These are phyloP conservation scores for Fraxinus platypoda DNA, from an alignment of 305 asterid genomes.

Conservation along the genomic window DNA sequence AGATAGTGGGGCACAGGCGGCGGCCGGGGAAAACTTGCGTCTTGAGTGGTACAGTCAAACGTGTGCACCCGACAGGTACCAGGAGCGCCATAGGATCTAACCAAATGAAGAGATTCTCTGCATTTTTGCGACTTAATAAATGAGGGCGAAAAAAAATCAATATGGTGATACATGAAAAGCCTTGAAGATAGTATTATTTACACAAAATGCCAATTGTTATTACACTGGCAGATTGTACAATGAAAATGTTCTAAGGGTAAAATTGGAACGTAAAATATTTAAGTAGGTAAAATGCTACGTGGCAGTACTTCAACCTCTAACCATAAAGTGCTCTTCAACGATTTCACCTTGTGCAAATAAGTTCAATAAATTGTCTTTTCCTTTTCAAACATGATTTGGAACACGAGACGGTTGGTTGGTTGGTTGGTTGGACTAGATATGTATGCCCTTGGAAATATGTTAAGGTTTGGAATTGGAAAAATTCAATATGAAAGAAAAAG, in stretches of 20 bases:
- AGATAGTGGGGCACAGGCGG: constrained; percentile 17
- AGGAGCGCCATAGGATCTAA: constrained; percentile 45
- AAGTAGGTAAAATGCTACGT: constrained; percentile 25
- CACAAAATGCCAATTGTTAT: not conserved
- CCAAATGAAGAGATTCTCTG: not conserved
- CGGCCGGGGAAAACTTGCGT: constrained; percentile 34
- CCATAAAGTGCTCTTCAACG: not conserved
- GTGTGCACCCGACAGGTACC: constrained; percentile 27
- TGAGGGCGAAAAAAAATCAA: not conserved
- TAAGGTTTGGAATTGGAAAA: not conserved
- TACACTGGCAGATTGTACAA: not conserved
- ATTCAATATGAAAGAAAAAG: not conserved
- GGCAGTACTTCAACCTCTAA: constrained; percentile 16
- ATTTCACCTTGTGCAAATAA: not conserved
- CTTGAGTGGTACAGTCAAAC: constrained; percentile 30
- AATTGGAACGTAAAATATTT: not conserved
- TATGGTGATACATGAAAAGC: not conserved
- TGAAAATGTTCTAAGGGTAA: not conserved
- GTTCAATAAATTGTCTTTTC: not conserved
- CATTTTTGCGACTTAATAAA: not conserved
- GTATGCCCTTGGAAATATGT: not conserved
- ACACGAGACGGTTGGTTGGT: not conserved
- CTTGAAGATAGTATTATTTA: not conserved
- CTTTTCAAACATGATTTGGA: not conserved
- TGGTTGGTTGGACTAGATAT: not conserved